phyloP scores from a whole-genome alignment of 192 early-diverging fungal genomes.

The Gryganskiella cystojenkinii region DNA sequence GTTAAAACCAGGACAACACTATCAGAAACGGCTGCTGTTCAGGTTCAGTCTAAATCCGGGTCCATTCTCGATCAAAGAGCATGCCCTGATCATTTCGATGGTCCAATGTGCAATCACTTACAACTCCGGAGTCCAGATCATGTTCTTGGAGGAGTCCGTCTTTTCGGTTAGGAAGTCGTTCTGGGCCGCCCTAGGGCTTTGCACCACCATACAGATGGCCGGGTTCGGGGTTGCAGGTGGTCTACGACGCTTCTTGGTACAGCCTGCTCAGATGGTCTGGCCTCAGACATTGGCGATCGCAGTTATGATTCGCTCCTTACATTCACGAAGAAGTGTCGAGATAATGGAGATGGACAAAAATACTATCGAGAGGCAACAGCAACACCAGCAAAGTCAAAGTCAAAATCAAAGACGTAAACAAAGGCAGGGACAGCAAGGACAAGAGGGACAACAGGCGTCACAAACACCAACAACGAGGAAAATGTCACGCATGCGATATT shows the following conservation, averaged over 20 bases:
- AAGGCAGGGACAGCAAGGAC: no score
- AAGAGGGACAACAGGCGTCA: slow-evolving; percentile 4
- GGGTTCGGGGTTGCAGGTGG: slow-evolving; percentile 59
- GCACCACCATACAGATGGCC: slow-evolving; percentile 60
- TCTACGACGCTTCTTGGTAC: slow-evolving; percentile 71
- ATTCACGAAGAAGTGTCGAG: slow-evolving; percentile 45
- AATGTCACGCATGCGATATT: slow-evolving; percentile 64
- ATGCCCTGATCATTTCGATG: slow-evolving; percentile 65
- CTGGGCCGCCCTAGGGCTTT: slow-evolving; percentile 54
- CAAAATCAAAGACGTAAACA: no score
- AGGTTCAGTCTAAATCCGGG: slow-evolving; percentile 64
- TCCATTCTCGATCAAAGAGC: slow-evolving; percentile 71
- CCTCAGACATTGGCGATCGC: slow-evolving; percentile 77
- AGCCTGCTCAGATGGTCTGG: slow-evolving; percentile 89
- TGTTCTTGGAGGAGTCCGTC: slow-evolving; percentile 59
- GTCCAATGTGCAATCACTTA: slow-evolving; percentile 54
- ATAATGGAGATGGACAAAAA: not conserved
- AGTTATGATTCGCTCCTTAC: slow-evolving; percentile 78
- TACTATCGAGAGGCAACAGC: not conserved
- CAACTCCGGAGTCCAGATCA: slow-evolving; percentile 62
- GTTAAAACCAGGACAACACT: not conserved
- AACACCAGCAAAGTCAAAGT: not conserved
- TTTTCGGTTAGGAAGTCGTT: slow-evolving; percentile 61
- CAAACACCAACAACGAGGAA: slow-evolving; percentile 9
- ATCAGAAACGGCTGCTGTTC: slow-evolving; percentile 43